These are phyloP conservation scores for Phaeosphaeriaceae sp. DNA, from an alignment of 2,329 filamentous ascomycete species.

Conservation along the genomic window DNA sequence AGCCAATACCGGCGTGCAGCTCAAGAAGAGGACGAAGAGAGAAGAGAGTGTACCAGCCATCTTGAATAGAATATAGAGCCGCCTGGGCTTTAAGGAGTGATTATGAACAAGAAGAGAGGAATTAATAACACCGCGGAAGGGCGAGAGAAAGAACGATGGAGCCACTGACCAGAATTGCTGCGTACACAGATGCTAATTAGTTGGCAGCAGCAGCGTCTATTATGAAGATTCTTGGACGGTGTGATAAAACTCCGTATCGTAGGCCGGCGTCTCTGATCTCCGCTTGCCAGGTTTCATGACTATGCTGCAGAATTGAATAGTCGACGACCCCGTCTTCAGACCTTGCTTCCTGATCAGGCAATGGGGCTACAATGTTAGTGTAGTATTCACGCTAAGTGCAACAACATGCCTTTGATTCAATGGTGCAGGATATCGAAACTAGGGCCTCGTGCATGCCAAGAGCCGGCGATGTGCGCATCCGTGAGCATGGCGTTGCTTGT, in stretches of 20 bases:
- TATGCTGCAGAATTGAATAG: slow-evolving; percentile 22
- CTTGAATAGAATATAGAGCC: slow-evolving; percentile 31
- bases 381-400: slow-evolving; percentile 11
- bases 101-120: slow-evolving; percentile 29
- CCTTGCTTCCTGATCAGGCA: slow-evolving; percentile 19
- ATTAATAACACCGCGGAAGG: slow-evolving; percentile 22
- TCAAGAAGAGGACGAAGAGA: slow-evolving; percentile 36
- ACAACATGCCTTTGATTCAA: slow-evolving; percentile 6
- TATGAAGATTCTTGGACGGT: slow-evolving; percentile 28
- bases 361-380: slow-evolving; percentile 16
- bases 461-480: slow-evolving; percentile 30
- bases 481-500: slow-evolving; percentile 27
- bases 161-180: slow-evolving; percentile 41
- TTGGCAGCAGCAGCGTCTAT: slow-evolving; percentile 24
- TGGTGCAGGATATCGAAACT: slow-evolving; percentile 14
- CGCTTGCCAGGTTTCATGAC: slow-evolving; percentile 27
- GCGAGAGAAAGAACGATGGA: slow-evolving; percentile 35
- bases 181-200: slow-evolving; percentile 21
- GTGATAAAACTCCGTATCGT: slow-evolving; percentile 11
- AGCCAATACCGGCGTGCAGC: slow-evolving; percentile 31
- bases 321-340: slow-evolving; percentile 21
- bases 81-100: slow-evolving; percentile 39
- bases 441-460: slow-evolving; percentile 23
- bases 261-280: slow-evolving; percentile 23
- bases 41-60: slow-evolving; percentile 48